Evolutionary conservation across 176 grass and related monocot species (phyloP).

Genomic region (Eremochloa ophiuroides): DNA sequence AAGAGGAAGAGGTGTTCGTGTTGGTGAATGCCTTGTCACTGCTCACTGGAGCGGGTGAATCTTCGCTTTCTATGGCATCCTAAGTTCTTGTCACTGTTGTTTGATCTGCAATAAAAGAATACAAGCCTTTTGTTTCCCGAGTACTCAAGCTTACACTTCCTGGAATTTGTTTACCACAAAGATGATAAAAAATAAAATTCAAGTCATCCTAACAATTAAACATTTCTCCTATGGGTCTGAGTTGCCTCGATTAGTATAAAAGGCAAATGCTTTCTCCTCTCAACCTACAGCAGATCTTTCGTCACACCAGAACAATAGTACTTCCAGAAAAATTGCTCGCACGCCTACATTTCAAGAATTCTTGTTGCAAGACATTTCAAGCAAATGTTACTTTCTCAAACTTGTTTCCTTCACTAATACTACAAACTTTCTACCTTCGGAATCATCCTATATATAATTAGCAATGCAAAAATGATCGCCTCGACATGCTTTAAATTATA

Average conservation of each 20-base stretch:
- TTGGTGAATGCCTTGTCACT: too few relatives aligned
- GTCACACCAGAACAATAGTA: not conserved
- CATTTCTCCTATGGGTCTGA: not conserved
- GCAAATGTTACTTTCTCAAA: not conserved
- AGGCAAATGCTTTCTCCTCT: not conserved
- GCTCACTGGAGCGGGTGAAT: too few relatives aligned
- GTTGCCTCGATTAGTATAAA: not conserved
- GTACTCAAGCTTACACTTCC: not conserved
- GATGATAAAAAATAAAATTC: not conserved
- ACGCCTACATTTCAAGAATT: not conserved
- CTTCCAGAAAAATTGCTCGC: not conserved
- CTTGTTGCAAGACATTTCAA: not conserved
- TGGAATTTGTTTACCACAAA: not conserved
- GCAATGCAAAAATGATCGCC: not conserved
- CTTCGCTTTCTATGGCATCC: too few relatives aligned
- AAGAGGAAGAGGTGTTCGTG: too few relatives aligned
- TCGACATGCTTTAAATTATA: not conserved
- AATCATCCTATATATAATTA: not conserved
- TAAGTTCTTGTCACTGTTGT: too few relatives aligned
- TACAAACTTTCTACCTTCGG: not conserved
- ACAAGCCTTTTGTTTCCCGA: not conserved
- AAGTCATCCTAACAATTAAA: not conserved
- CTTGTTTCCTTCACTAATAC: too few relatives aligned
- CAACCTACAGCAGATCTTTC: not conserved
- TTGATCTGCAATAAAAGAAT: not conserved